Conservation (phyloP, 2,329 filamentous ascomycete species). For the Neonectria neomacrospora region DNA sequence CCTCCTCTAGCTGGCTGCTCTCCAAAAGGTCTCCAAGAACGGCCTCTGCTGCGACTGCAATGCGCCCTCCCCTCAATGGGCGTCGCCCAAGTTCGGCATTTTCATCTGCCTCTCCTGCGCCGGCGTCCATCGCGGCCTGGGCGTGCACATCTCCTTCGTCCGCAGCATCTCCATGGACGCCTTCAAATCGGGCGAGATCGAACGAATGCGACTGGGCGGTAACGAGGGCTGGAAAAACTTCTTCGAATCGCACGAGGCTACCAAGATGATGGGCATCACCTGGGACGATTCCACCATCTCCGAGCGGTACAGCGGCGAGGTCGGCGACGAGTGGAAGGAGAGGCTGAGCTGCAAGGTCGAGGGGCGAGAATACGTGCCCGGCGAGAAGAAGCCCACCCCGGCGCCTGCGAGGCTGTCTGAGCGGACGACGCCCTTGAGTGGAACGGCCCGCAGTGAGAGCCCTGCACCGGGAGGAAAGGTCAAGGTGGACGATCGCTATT, state of each 20-base stretch:
- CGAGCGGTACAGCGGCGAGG: slow-evolving; percentile 88
- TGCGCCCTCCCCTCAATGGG: slow-evolving; percentile 98
- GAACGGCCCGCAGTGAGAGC: slow-evolving; percentile 55
- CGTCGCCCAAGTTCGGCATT: slow-evolving; percentile 94
- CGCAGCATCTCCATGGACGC: slow-evolving; percentile 98
- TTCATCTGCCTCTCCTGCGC: slow-evolving; percentile 99
- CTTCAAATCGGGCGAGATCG: slow-evolving; percentile 92
- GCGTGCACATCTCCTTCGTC: slow-evolving; percentile 98
- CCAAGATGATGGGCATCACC: slow-evolving; percentile 72
- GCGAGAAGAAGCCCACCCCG: slow-evolving; percentile 64
- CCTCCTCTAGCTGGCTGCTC: slow-evolving; percentile 77
- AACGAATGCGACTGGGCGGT: slow-evolving; percentile 91
- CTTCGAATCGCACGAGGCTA: slow-evolving; percentile 79
- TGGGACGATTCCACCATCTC: slow-evolving; percentile 92
- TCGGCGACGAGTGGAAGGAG: slow-evolving; percentile 96
- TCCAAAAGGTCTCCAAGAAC: slow-evolving; percentile 92
- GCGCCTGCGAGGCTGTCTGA: slow-evolving; percentile 49
- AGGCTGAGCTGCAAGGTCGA: slow-evolving; percentile 88
- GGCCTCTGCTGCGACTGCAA: slow-evolving; percentile 94
- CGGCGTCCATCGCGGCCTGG: slow-evolving; percentile 91
- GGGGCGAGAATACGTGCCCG: slow-evolving; percentile 84
- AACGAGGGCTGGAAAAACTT: slow-evolving; percentile 90
- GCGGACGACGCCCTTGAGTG: slow-evolving; percentile 55
- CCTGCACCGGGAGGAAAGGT: slow-evolving; percentile 58
- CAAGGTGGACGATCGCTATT: slow-evolving; percentile 87